Conservation (phyloP, 73 alveolate species). For the Tetrahymena elliotti region DNA sequence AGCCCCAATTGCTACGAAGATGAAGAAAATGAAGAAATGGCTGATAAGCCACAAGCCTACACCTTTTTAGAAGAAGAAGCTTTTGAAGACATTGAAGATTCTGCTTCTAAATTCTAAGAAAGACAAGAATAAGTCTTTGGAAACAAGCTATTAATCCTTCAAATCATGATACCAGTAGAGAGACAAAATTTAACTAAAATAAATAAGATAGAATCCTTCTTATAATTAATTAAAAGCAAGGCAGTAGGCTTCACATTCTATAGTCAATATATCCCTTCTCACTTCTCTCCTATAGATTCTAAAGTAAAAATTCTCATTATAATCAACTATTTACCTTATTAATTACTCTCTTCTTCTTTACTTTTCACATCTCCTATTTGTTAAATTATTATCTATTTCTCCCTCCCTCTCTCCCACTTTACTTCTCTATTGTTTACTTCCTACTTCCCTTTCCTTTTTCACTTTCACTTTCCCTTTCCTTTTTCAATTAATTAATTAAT, state of each 20-base stretch:
- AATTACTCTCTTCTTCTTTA: no score
- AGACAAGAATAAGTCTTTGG: not conserved
- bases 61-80: not conserved
- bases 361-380: no score
- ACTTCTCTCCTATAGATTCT: not conserved
- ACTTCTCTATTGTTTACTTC: no score
- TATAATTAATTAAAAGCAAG: not conserved
- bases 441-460: not conserved
- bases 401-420: no score
- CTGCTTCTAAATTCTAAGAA: not conserved
- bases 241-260: not conserved
- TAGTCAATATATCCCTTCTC: not conserved
- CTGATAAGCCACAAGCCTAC: not conserved
- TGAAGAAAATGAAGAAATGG: not conserved
- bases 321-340: no score
- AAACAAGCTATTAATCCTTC: not conserved
- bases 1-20: not conserved
- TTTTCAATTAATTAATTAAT: no score
- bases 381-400: no score
- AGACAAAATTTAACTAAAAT: not conserved
- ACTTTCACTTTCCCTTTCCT: not conserved
- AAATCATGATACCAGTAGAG: not conserved
- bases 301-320: not conserved
- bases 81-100: not conserved
- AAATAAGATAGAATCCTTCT: not conserved